Evolutionary conservation across 495 filamentous ascomycete species (phyloP).

Genomic region (Letharia columbiana): DNA sequence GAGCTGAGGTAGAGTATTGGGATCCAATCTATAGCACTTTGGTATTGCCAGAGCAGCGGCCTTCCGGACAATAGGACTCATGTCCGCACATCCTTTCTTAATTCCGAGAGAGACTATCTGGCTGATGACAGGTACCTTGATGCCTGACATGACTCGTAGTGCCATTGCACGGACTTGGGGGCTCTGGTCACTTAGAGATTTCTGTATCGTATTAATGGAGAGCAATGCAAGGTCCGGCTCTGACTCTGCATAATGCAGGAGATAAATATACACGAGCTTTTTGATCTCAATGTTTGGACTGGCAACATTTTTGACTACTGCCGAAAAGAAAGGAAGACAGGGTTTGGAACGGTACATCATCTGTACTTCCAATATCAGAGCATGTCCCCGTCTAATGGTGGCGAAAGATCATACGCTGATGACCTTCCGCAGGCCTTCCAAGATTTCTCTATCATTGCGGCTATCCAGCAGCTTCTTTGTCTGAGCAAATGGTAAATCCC

Average conservation of each 20-base stretch:
- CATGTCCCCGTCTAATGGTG: slow-evolving; percentile 9
- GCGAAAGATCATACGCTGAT: slow-evolving; percentile 59
- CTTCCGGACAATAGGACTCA: slow-evolving; percentile 88
- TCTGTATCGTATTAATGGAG: slow-evolving; percentile 97
- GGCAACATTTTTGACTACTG: slow-evolving; percentile 92
- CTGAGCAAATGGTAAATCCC: slow-evolving; percentile 47
- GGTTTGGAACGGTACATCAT: slow-evolving; percentile 86
- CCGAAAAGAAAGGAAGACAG: slow-evolving; percentile 81
- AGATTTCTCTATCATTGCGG: slow-evolving; percentile 82
- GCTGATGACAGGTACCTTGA: slow-evolving; percentile 93
- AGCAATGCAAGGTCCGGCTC: slow-evolving; percentile 92
- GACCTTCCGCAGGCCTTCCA: slow-evolving; percentile 85
- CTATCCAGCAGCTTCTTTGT: slow-evolving; percentile 93
- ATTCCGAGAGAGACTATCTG: slow-evolving; percentile 97
- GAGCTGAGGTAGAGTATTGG: slow-evolving; percentile 73
- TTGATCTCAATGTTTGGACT: slow-evolving; percentile 87
- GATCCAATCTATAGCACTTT: slow-evolving; percentile 93
- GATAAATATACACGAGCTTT: slow-evolving; percentile 96
- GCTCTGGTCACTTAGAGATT: slow-evolving; percentile 84
- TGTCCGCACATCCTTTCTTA: slow-evolving; percentile 82
- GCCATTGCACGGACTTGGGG: slow-evolving; percentile 86
- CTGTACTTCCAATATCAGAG: slow-evolving; percentile 38
- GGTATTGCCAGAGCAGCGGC: slow-evolving; percentile 92
- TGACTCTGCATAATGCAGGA: slow-evolving; percentile 88
- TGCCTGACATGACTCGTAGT: slow-evolving; percentile 89